Evolutionary conservation across 2,329 filamentous ascomycete genomes (phyloP).

Genomic region (Fusarium tupiense): DNA sequence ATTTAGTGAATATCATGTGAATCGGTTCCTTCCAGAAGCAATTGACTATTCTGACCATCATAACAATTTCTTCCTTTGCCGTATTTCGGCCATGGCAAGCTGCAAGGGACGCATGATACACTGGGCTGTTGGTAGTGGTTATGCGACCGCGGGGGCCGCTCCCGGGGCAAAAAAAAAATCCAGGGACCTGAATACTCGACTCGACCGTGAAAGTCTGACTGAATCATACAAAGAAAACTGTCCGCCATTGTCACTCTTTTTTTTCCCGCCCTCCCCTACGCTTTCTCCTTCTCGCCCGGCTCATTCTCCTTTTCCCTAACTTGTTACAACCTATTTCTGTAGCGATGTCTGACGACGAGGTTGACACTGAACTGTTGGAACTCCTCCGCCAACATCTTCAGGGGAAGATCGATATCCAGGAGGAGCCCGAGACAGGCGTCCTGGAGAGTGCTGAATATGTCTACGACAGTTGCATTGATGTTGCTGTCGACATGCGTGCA

Average conservation of each 20-base stretch:
- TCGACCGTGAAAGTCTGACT: constrained; percentile 20
- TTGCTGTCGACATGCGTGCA: constrained; percentile 84
- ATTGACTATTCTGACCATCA: neutral
- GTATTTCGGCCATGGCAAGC: constrained; percentile 12
- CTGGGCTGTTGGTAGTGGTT: neutral
- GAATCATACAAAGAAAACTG: constrained; percentile 29
- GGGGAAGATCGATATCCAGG: constrained; percentile 62
- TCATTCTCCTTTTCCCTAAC: neutral
- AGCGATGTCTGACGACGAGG: constrained; percentile 89
- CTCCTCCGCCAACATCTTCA: constrained; percentile 84
- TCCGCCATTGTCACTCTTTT: constrained; percentile 20
- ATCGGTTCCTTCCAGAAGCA: neutral
- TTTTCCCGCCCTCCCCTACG: neutral
- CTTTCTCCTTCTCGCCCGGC: neutral
- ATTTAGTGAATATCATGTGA: neutral
- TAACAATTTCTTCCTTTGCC: neutral
- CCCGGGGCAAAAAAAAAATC: constrained; percentile 12
- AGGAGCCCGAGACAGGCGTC: constrained; percentile 81
- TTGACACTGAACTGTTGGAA: constrained; percentile 86
- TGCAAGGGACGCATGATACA: neutral
- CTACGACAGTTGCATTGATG: constrained; percentile 92
- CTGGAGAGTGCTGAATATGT: constrained; percentile 85
- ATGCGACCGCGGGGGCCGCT: constrained; percentile 20
- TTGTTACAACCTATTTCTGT: neutral
- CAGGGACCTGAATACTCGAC: constrained; percentile 26